Percentiles rank a stretch among this genome's conserved stretches.
Evolutionary conservation across 305 asterid genomes (phyloP).

Genomic region (Withania somnifera): DNA sequence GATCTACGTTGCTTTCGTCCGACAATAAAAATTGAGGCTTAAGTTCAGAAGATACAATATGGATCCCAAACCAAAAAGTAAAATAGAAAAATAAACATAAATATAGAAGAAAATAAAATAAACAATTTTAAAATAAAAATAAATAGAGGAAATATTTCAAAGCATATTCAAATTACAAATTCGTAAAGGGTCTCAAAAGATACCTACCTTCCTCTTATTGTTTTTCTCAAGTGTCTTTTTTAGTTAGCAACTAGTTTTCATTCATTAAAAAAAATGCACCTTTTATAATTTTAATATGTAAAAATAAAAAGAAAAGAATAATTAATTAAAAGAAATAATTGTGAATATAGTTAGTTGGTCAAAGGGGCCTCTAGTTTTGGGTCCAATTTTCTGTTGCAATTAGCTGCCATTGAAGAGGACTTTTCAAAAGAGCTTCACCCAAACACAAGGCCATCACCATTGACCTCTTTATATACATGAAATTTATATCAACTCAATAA

Average conservation of each 20-base stretch:
- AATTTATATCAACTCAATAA: not conserved
- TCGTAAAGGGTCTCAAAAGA: not conserved
- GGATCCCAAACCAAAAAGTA: not conserved
- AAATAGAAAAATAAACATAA: not conserved
- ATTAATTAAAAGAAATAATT: not conserved
- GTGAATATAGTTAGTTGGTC: not conserved
- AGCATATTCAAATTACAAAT: not conserved
- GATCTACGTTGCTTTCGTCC: no score
- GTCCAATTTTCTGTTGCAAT: not conserved
- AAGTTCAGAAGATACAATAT: not conserved
- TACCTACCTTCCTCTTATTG: not conserved
- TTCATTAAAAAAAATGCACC: not conserved
- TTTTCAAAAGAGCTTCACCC: not conserved
- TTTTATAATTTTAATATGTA: not conserved
- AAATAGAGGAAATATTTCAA: not conserved
- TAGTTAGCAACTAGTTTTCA: not conserved
- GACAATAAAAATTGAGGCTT: not conserved
- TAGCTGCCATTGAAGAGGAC: slow-evolving; percentile 1
- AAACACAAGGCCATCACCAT: not conserved
- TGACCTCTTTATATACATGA: not conserved
- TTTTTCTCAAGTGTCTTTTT: not conserved
- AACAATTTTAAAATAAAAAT: not conserved
- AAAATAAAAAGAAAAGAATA: not conserved
- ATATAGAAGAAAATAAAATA: not conserved
- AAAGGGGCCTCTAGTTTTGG: not conserved